Conservation (phyloP, 192 early-diverging fungal species). For the Coemansia sp. region DNA sequence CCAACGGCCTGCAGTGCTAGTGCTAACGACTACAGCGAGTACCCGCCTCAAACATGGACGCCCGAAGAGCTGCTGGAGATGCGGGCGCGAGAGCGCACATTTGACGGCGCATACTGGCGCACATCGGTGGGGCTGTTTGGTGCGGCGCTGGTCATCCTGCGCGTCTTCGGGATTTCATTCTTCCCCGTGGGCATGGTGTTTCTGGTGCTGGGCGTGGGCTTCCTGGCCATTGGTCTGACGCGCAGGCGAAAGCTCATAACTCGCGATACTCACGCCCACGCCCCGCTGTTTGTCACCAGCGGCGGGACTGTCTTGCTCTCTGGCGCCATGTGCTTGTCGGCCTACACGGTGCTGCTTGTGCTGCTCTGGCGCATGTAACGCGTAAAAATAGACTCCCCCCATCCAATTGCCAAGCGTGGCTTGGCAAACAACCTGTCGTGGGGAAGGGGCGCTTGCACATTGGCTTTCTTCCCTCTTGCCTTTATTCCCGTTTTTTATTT, state of each 20-base stretch:
- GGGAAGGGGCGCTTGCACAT: not conserved
- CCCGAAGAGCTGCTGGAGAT: slow-evolving; percentile 53
- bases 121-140: slow-evolving; percentile 52
- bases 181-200: slow-evolving; percentile 54
- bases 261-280: slow-evolving; percentile 34
- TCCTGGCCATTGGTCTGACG: slow-evolving; percentile 49
- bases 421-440: slow-evolving; percentile 1
- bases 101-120: slow-evolving; percentile 57
- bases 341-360: slow-evolving; percentile 41
- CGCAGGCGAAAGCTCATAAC: slow-evolving; percentile 32
- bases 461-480: not conserved
- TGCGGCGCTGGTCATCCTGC: slow-evolving; percentile 50
- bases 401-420: not conserved
- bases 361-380: slow-evolving; percentile 35
- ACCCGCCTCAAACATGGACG: slow-evolving; percentile 38
- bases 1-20: not conserved
- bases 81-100: slow-evolving; percentile 54
- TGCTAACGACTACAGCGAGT: not conserved
- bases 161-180: slow-evolving; percentile 47
- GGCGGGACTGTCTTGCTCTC: slow-evolving; percentile 39
- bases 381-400: not conserved
- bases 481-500: not conserved
- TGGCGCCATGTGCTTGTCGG: slow-evolving; percentile 38
- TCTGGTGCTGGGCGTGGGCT: slow-evolving; percentile 44
- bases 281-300: slow-evolving; percentile 41